Base-by-base conservation (phyloP, 768 basidiomycete genomes). In the Sutorius australiensis region DNA sequence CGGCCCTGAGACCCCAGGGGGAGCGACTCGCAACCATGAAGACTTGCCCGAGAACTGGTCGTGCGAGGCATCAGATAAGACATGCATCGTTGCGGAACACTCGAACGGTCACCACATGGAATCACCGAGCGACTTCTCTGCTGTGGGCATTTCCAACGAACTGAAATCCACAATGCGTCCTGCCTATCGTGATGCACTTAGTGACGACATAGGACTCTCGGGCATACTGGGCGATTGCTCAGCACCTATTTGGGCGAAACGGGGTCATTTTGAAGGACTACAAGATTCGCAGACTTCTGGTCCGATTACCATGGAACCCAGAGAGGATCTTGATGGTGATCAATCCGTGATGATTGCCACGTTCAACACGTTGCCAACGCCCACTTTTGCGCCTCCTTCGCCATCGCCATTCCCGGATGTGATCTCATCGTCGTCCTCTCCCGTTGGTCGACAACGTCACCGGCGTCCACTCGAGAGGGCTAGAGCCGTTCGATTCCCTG, bases 391-490 rank as follows among this genome's bases (percentile, higher is more conserved):
- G 16, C 58, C 62, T 39, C 71, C 65, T 53, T 67, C 67, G 24
- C 58, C 69, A 37, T 69, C 64, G 14, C 48, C 69, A 16, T 67
- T 63, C 42, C 42, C 55, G 40, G 67, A 67, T 19, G 47, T 66
- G 17, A 61, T 60, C 28, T 59, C 56, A 10, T 58, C 54, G n/a
- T 54, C 39, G 39, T 63, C 55, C 12, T 61, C 67, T 37, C 57
- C 61, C n/a, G 53, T 51, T 38, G 30, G 53, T 39, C 56, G 43
- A 47, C 57, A 57, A 53, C 62, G 61, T 33, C 54, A 65, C 51
- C 69, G 67, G 27, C 67, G 65, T 21, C 67, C 65, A 14, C 65
- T 71, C 12, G 67, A 68, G 54, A 65, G 69, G 30, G 61, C 67
- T 0, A 56, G 67, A 53, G 67, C 67, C n/a, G 67, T 68, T 39